These are phyloP conservation scores for Tolypocladium pustulatum DNA, from an alignment of 2,329 filamentous ascomycete species.

Conservation along the genomic window DNA sequence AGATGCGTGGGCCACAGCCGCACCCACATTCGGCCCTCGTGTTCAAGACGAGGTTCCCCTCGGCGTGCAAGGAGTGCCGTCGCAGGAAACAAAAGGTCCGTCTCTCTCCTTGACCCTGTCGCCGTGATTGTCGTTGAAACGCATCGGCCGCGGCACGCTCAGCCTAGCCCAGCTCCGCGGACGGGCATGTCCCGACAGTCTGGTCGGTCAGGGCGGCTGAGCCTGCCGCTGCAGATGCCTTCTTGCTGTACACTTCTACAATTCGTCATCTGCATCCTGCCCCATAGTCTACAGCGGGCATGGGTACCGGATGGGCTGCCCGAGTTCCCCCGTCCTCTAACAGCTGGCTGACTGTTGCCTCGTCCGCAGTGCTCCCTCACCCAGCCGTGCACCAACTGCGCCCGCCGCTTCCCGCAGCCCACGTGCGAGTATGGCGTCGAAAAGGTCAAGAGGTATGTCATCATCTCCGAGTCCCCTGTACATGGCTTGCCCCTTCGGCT, in stretches of 20 bases:
- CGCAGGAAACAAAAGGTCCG: constrained; percentile 40
- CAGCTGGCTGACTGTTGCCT: not conserved
- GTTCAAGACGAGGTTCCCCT: constrained; percentile 17
- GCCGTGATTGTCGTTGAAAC: not conserved
- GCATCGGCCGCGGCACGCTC: not conserved
- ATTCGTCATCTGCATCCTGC: not conserved
- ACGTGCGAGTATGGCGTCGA: constrained; percentile 32
- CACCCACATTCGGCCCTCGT: constrained; percentile 1
- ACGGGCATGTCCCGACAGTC: not conserved
- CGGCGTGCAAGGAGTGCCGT: constrained; percentile 40
- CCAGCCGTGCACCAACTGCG: constrained; percentile 43
- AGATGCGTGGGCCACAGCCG: constrained; percentile 8
- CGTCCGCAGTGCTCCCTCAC: constrained; percentile 38
- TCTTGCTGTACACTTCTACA: not conserved
- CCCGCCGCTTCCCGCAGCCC: constrained; percentile 40
- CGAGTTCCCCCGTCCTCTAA: not conserved
- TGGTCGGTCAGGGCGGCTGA: not conserved
- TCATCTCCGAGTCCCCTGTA: not conserved
- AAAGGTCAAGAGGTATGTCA: constrained; percentile 12
- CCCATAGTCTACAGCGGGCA: not conserved
- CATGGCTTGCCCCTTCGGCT: not conserved
- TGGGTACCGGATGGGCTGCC: constrained; percentile 1
- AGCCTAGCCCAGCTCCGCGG: not conserved
- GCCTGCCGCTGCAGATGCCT: not conserved
- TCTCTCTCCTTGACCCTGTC: not conserved